Evolutionary conservation across 768 basidiomycete species (phyloP).

Genomic region (Cubamyces sp.): DNA sequence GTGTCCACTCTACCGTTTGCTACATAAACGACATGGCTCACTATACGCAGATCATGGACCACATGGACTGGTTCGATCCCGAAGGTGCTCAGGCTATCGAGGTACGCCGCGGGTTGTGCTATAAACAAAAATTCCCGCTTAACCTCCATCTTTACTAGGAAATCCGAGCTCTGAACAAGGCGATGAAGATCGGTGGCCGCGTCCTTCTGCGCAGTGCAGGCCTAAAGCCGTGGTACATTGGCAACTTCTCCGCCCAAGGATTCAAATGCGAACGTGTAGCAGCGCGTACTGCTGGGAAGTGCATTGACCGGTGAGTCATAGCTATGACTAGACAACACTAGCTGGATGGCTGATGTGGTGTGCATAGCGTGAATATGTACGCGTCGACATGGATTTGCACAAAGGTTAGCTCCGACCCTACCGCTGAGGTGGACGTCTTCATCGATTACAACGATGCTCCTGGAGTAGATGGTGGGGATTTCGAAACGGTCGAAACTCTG

Average conservation of each 20-base stretch:
- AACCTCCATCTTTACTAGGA: neutral
- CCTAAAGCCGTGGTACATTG: constrained; percentile 27
- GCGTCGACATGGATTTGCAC: constrained; percentile 29
- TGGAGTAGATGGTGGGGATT: neutral
- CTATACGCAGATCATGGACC: constrained; percentile 23
- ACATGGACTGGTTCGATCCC: constrained; percentile 28
- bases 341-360: neutral
- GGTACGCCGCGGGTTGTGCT: neutral
- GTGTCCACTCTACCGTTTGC: no score
- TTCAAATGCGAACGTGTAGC: constrained; percentile 24
- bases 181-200: constrained; percentile 27
- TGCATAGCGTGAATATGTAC: constrained; percentile 26
- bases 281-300: constrained; percentile 21
- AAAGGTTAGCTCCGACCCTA: constrained; percentile 20
- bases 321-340: no score
- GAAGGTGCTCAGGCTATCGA: constrained; percentile 18
- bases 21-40: neutral
- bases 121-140: neutral
- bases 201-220: constrained; percentile 25
- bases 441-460: neutral
- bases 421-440: neutral
- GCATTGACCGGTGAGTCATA: constrained; percentile 19
- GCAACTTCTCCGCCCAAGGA: constrained; percentile 20
- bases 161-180: constrained; percentile 23
- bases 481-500: constrained; percentile 4